These are phyloP conservation scores for Pseudogymnoascus sp. DNA, from an alignment of 2,329 filamentous ascomycete species.

Conservation along the genomic window DNA sequence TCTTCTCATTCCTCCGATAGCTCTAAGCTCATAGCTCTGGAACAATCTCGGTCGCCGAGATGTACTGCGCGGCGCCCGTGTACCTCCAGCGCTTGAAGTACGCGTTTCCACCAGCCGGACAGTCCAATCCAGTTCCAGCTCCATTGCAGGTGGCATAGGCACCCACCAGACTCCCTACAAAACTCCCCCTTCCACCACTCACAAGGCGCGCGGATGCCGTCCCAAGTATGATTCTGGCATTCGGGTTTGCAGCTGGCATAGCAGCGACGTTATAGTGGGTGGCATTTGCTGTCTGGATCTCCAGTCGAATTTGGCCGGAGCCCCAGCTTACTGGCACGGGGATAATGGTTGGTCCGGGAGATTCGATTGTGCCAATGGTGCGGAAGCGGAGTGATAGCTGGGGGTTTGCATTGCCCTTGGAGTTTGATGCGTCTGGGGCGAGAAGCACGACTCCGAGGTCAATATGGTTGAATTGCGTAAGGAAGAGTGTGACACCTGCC, in stretches of 20 bases:
- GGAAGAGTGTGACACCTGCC: slow-evolving; percentile 47
- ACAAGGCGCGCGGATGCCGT: slow-evolving; percentile 4
- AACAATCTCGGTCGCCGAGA: neutral
- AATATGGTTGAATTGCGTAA: slow-evolving; percentile 49
- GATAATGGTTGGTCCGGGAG: neutral
- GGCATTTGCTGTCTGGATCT: slow-evolving; percentile 6
- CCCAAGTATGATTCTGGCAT: neutral
- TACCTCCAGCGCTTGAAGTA: slow-evolving; percentile 24
- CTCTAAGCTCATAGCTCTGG: neutral
- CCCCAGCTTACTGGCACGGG: neutral
- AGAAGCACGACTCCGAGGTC: slow-evolving; percentile 37
- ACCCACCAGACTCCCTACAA: slow-evolving; percentile 32
- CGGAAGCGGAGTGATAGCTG: slow-evolving; percentile 10
- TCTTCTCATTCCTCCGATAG: neutral
- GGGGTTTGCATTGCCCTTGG: neutral
- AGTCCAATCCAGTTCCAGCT: slow-evolving; percentile 25
- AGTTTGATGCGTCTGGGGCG: slow-evolving; percentile 10
- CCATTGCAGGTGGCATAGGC: slow-evolving; percentile 36
- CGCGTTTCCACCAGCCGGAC: slow-evolving; percentile 28
- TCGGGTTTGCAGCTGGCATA: slow-evolving; percentile 6
- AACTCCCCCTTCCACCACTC: slow-evolving; percentile 25
- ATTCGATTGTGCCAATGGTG: neutral
- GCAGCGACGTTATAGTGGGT: neutral
- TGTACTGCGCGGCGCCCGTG: slow-evolving; percentile 1
- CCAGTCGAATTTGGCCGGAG: neutral